Base-by-base conservation (phyloP, 768 basidiomycete species). In the Mycena rosella region DNA sequence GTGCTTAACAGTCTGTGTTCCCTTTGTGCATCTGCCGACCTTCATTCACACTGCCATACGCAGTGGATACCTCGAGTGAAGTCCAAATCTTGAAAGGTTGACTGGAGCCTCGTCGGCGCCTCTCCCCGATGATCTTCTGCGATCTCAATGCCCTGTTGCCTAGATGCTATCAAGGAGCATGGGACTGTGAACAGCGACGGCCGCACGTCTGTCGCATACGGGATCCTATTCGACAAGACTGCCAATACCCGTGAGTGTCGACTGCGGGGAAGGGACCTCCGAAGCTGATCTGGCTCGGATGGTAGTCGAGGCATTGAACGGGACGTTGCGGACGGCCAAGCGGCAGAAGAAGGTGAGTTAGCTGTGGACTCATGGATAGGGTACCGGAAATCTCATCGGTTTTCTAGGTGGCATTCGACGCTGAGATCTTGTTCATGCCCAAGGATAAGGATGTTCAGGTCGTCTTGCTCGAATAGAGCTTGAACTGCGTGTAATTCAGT, bases 341-440 rank as follows among this genome's bases (percentile, higher is more conserved):
- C 64, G 64, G 52, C 64, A 65, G 45, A 65, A 65, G 58, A 65
- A 65, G 52, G 64, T 34, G 13, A 20, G 51, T 58, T 2, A 36
- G 8, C n/a, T n/a, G n/a, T n/a, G n/a, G n/a, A n/a, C n/a, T n/a
- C n/a, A n/a, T n/a, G n/a, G n/a, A n/a, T n/a, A n/a, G n/a, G n/a
- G n/a, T n/a, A n/a, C n/a, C n/a, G n/a, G n/a, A n/a, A n/a, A n/a
- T 32, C 24, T 62, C 44, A 30, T 26, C 59, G 17, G 47, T 34
- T 30, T 4, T 24, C 1, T 65, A 85, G 84, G 83, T 84, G 22
- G 67, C 80, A 3, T 86, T 85, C 67, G 77, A 82, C 45, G 82
- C 78, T 18, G 85, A 86, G 71, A 76, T 86, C 13, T 66, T 86
- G 62, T 84, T 86, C 83, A 85, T 85, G 83, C 85, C 84, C 34